Conservation (phyloP, 768 basidiomycete species). For the Lactarius quietus region DNA sequence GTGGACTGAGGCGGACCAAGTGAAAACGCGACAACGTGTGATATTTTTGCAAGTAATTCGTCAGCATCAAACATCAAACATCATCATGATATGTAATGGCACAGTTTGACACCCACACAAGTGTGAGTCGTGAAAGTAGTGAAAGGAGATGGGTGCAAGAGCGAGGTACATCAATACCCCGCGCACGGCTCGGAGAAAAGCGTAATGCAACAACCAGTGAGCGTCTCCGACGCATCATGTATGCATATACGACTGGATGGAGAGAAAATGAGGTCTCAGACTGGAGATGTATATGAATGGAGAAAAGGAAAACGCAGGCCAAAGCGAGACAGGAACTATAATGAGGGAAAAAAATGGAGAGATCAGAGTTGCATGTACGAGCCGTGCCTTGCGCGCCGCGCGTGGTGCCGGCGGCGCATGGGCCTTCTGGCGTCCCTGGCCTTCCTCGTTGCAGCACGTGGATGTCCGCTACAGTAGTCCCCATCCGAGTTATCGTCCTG, state of each 20-base stretch:
- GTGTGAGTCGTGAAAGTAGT: neutral
- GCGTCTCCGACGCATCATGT: slow-evolving; percentile 15
- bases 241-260: neutral
- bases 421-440: neutral
- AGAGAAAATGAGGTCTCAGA: neutral
- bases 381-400: neutral
- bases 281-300: neutral
- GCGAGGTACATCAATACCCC: neutral
- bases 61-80: neutral
- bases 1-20: no score
- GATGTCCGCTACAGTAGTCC: no score
- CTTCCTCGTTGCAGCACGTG: no score
- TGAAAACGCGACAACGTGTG: no score
- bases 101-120: neutral
- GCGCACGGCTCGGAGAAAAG: neutral
- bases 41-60: neutral
- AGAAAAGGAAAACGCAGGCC: neutral
- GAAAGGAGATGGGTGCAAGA: neutral
- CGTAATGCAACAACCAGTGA: neutral
- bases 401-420: neutral
- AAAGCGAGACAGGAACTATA: neutral
- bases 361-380: neutral
- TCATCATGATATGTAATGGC: neutral
- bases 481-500: no score
- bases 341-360: neutral